phyloP scores from a whole-genome alignment of 2,329 filamentous ascomycete genomes.

The Microcera coccophila region DNA sequence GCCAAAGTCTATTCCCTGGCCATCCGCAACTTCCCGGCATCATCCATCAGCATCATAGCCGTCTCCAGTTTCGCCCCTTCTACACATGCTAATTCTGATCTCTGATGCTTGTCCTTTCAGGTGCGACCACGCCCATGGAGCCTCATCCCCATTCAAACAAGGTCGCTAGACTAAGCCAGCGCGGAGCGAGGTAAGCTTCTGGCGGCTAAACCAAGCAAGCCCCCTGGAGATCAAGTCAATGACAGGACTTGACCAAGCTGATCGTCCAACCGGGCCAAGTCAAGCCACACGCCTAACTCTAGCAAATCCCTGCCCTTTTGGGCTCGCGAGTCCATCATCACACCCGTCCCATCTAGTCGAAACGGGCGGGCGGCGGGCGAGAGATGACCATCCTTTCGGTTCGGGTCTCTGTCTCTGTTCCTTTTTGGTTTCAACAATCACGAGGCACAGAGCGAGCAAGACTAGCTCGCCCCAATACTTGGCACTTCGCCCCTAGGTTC shows the following conservation, averaged over 20 bases:
- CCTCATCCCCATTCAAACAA: constrained; percentile 2
- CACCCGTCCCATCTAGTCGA: constrained; percentile 12
- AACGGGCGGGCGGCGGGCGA: constrained; percentile 8
- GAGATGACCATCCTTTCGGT: background rate
- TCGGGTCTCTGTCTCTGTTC: background rate
- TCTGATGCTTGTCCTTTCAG: too few relatives aligned
- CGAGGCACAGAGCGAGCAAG: too few relatives aligned
- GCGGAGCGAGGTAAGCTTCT: constrained; percentile 13
- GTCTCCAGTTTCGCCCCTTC: background rate
- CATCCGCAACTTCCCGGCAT: constrained; percentile 5
- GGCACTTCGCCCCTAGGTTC: too few relatives aligned
- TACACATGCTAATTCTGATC: background rate
- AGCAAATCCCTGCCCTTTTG: constrained; percentile 6
- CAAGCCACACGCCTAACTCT: constrained; percentile 9
- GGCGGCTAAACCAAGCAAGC: constrained; percentile 11
- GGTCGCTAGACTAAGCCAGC: constrained; percentile 11
- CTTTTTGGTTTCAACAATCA: background rate
- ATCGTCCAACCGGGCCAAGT: constrained; percentile 5
- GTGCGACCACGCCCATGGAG: constrained; percentile 3
- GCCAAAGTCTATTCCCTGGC: constrained; percentile 2
- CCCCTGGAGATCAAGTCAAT: constrained; percentile 3
- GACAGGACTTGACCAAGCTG: constrained; percentile 8
- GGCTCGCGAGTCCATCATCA: constrained; percentile 6
- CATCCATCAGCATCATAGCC: constrained; percentile 16
- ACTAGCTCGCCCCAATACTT: too few relatives aligned